Evolutionary conservation across 1,139 yeast species (phyloP).

Genomic region (Debaryomyces sp.): DNA sequence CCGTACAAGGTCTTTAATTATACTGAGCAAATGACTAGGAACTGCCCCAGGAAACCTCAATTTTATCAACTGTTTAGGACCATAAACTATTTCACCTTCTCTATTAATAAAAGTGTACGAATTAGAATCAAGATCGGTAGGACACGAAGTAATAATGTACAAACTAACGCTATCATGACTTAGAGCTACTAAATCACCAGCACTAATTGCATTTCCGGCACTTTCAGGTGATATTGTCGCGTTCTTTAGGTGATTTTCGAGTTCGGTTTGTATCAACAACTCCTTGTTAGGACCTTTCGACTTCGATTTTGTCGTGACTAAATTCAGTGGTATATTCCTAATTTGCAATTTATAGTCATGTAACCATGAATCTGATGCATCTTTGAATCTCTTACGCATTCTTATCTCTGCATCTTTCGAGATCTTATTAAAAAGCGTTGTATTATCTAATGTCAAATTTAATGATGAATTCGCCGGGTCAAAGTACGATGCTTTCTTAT

Average conservation of each 20-base stretch:
- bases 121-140: conserved; percentile 27
- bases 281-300: conserved; percentile 3
- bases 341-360: background rate
- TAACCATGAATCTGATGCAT: conserved; percentile 28
- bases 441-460: conserved; percentile 12
- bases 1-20: conserved; percentile 30
- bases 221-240: conserved; percentile 30
- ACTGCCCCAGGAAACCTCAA: conserved; percentile 58
- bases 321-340: background rate
- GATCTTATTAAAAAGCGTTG: conserved; percentile 19
- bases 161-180: conserved; percentile 32
- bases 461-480: conserved; percentile 16
- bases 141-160: conserved; percentile 36
- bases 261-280: conserved; percentile 13
- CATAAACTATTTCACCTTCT: conserved; percentile 58
- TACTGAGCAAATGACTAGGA: conserved; percentile 29
- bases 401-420: conserved; percentile 18
- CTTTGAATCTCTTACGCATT: conserved; percentile 20
- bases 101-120: conserved; percentile 55
- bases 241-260: conserved; percentile 18
- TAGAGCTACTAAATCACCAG: conserved; percentile 46
- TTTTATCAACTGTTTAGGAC: conserved; percentile 46
- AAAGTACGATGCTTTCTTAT: conserved; percentile 9
- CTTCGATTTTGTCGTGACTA: background rate
- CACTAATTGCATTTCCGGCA: conserved; percentile 26